phyloP scores from a whole-genome alignment of 257 asterid species.

The Nicotiana attenuata region DNA sequence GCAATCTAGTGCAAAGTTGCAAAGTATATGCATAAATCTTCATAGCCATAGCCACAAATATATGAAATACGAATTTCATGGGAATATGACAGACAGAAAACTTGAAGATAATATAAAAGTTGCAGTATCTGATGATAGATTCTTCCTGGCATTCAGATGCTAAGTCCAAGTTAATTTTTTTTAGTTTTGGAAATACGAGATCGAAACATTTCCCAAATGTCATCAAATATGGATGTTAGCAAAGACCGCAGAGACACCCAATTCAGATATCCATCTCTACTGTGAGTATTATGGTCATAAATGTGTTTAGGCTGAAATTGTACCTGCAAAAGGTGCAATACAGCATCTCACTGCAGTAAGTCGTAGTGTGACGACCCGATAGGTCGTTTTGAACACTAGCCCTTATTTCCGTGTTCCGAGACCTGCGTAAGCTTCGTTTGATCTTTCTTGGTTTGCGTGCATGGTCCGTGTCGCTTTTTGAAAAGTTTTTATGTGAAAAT shows the following conservation, averaged over 20 bases:
- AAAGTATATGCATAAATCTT: neutral
- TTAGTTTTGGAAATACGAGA: neutral
- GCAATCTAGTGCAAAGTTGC: neutral
- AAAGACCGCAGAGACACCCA: neutral
- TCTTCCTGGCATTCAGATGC: neutral
- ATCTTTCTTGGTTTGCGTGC: too few relatives aligned
- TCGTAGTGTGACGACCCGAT: too few relatives aligned
- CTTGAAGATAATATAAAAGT: neutral
- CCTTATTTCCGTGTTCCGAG: too few relatives aligned
- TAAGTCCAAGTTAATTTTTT: neutral
- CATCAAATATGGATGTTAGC: neutral
- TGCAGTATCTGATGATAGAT: neutral
- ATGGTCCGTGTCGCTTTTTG: too few relatives aligned
- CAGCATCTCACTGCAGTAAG: too few relatives aligned
- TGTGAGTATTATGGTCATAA: neutral
- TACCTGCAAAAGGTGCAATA: neutral
- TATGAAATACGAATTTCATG: neutral
- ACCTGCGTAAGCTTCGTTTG: too few relatives aligned
- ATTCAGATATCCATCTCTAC: neutral
- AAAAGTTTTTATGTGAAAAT: too few relatives aligned
- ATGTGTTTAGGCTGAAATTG: neutral
- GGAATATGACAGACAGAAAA: neutral
- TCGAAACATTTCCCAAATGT: neutral
- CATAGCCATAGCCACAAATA: neutral
- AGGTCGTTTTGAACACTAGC: too few relatives aligned